Base-by-base conservation (phyloP, 345 rosid species). In the Eucalyptus dawsonii region DNA sequence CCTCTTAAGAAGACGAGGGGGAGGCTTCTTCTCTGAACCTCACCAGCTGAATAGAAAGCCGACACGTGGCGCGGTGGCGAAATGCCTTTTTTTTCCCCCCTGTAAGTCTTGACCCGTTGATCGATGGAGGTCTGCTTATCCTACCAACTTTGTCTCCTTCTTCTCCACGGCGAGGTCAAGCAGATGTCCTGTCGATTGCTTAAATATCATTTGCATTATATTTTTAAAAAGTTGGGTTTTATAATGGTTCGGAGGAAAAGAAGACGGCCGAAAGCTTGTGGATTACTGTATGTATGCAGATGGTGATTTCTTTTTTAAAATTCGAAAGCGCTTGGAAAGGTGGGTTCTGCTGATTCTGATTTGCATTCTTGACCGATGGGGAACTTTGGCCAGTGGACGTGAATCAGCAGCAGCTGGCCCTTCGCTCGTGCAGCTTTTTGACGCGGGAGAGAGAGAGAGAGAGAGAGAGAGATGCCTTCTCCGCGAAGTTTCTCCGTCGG, bases 41-140 rank as follows among this genome's bases (percentile, higher is more conserved):
- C 85, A 40, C 85, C 24, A 40, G 47, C 85, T 40, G 85, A 76
- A 76, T 76, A 76, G 85, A 42, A 91, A 50, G 25, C 51, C 89
- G 91, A 91, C 93, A 92, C 91, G 93, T 92, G 92, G 88, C 80
- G 31, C 16, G 15, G 37, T 60, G 9, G 25, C 17, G 17, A 45
- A 85, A 58, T n/a, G n/a, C 67, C 14, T 14, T 29, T 1, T 62
- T 17, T 53, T 53, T 19, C 6, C 21, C 21, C 54, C 49, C 40
- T 16, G 45, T 37, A 11, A 72, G 22, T 72, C 45, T 19, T 37
- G 27, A 10, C 83, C 83, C 47, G 47, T 21, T 10, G 83, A 76
- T 76, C 9, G 45, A 76, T 21, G 27, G 42, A 37, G 45, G 24
- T 19, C 25, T 10, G 22, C 27, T 37, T 19, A 37, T 72, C 45